Base-by-base conservation (phyloP, 2,329 filamentous ascomycete species). In the Chaetomiaceae sp. region DNA sequence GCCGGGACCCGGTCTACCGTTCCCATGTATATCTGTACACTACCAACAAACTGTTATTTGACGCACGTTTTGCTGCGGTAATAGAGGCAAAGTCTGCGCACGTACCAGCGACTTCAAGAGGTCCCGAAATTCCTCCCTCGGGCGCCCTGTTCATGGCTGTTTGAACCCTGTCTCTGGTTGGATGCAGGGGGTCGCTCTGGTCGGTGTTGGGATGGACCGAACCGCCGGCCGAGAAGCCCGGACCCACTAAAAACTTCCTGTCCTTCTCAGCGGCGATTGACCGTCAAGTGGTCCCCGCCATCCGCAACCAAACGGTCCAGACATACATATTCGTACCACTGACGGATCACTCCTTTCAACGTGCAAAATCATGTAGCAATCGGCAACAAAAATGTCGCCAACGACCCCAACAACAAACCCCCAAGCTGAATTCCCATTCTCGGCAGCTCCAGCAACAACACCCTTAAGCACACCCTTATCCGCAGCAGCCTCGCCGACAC, bases 231-330 rank as follows among this genome's bases (percentile, higher is more conserved):
- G 27, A 16, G 30, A 36, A 5, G 33, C 34, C 29, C 20, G 36
- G 52, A 38, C 60, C 60, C 60, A 62, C 60, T 57, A 53, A 58
- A 62, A 58, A 38, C 54, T 58, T 58, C 48, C 45, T 16, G 36
- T 27, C 25, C 25, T 27, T 34, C n/a, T 37, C 45, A 32, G 23
- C 30, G 18, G 33, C 38, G 8, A 40, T 49, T 25, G 8, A 18
- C 34, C 33, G 11, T 32, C 44, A 29, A 23, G 21, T 30, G 25
- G 41, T 38, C 37, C 21, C 29, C 47, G 33, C 47, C 34, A 36
- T 38, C 32, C 32, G 21, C 48, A 33, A 37, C 30, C 38, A 14
- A 37, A 40, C 37, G 32, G 27, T 33, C 14, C 18, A 29, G 14
- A 23, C 23, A 38, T 29, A 13, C 27, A 23, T 45, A n/a, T n/a